Percentiles rank a stretch among this genome's conserved stretches.
phyloP scores from a whole-genome alignment of 2,329 filamentous ascomycete species.

The Coniella lustricola region DNA sequence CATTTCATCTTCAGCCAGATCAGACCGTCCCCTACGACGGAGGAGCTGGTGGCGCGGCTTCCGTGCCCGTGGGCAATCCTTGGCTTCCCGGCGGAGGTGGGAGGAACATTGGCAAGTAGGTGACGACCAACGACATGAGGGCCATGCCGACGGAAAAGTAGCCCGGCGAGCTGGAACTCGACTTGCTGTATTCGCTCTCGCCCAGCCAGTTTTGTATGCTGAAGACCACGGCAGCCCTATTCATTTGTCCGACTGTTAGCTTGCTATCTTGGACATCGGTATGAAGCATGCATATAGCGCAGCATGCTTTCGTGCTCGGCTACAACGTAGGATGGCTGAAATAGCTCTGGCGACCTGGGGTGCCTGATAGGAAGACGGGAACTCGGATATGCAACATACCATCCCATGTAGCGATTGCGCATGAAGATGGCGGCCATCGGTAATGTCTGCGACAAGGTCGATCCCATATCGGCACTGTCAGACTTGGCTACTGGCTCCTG shows the following conservation, averaged over 20 bases:
- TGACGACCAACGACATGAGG: slow-evolving; percentile 28
- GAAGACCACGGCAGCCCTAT: slow-evolving; percentile 66
- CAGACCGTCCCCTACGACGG: slow-evolving; percentile 9
- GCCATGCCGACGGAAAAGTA: slow-evolving; percentile 32
- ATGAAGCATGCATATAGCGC: background rate
- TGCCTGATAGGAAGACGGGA: background rate
- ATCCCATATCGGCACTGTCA: slow-evolving; percentile 61
- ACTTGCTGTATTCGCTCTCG: slow-evolving; percentile 62
- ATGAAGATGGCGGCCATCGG: slow-evolving; percentile 97
- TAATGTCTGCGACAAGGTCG: slow-evolving; percentile 67
- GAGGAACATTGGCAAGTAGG: slow-evolving; percentile 31
- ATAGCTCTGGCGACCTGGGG: too few relatives aligned
- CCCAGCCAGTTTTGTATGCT: slow-evolving; percentile 70
- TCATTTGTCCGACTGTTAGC: background rate
- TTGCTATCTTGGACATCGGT: background rate
- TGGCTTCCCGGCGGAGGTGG: slow-evolving; percentile 22
- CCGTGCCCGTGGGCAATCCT: slow-evolving; percentile 22
- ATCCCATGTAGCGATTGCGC: slow-evolving; percentile 73
- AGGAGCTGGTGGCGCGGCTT: slow-evolving; percentile 23
- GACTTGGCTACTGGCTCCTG: slow-evolving; percentile 64
- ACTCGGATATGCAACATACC: slow-evolving; percentile 36
- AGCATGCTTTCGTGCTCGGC: background rate
- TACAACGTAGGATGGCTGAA: background rate
- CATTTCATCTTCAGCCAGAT: background rate
- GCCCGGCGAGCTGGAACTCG: slow-evolving; percentile 59